Evolutionary conservation across 192 early-diverging fungal species (phyloP), one percentile per base, ranked within the genome.

Genomic region (Neocallimastix lanati): DNA sequence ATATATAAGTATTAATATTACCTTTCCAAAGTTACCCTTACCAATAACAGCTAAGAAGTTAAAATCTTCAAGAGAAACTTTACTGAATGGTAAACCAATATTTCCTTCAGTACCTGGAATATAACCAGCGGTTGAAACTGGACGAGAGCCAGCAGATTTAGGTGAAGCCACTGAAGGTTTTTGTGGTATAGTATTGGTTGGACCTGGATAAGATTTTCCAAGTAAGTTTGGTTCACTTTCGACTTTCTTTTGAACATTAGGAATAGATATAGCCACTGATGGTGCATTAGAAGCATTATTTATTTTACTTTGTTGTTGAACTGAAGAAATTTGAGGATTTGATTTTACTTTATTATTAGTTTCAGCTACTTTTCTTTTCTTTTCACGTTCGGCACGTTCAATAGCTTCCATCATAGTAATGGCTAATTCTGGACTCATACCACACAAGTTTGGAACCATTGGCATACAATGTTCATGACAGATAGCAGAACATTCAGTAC

Each of bases 21-120:
- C 36, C 87, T 99, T 99, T 83, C 97, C 97, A 90, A 97, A 99
- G 87, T 97, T 98, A 78, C 97, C 97, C 84, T 96, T 97, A 80
- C 97, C 97, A 16, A 99, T 86, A 6, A 99, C 96, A 28, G 96
- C 94, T 78, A 96, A 81, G 78, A 99, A 95, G 79, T 91, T 93
- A 80, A 99, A 99, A 82, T 99, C 96, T 77, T 97, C 93, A 28
- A 96, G 50, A 11, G 50, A 67, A 67, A 67, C 50, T 67, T 67
- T 67, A 67, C 50, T 67, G 25, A 67, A 67, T 25, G 50, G 50
- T n/a, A 67, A 67, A 27, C 50, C 50, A 67, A 67, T 16, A 11
- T 15, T 16, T 21, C 50, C 50, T 67, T 67, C 50, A 25, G 25
- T 67, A 67, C 50, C 50, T 67, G 50, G 50, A 67, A 67, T 21